Base-by-base conservation (phyloP, 1,139 yeast species). In the Pneumocystis wakefieldiae region DNA sequence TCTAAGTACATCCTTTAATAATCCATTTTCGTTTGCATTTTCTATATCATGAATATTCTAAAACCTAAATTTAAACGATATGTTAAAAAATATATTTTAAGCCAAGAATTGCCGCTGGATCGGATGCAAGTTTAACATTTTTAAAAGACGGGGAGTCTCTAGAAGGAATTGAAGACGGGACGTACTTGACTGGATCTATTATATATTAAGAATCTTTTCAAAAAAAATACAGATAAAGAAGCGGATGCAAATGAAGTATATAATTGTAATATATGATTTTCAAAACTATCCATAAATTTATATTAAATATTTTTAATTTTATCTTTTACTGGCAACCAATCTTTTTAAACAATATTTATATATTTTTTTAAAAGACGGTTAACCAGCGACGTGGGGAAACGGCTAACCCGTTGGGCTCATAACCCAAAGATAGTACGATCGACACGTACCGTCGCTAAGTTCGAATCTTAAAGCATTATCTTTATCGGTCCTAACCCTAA, bases 381-480 rank as follows among this genome's bases (percentile, higher is more conserved):
- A 32, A 19, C 15, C 12, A 48, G 59, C 59, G 59, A 57, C 59
- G 42, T 57, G 59, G 59, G 42, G 42, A 57, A 57, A 39, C 42
- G 59, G 59, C 42, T 57, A 57, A 57, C 42, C 42, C 59, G 59
- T 57, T 39, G 59, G 59, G 59, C 59, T 57, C 59, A 57, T 57
- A 57, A 57, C 59, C 59, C 59, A 39, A 57, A 57, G 59, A 39
- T 29, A 37, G 59, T 39, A 37, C 42, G 59, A 57, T 57, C 59
- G 59, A 57, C 41, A 57, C 59, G 42, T 37, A 39, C 42, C 42
- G 59, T 57, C 59, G 59, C 59, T 48, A 48, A 2, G 55, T 48
- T 48, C 55, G 55, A 48, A 19, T 3, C n/a, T 19, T 14, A 12
- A 15, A 15, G n/a, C n/a, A n/a, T n/a, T n/a, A n/a, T n/a, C n/a